These are phyloP conservation scores for Cercospora canescens DNA, from an alignment of 2,329 filamentous ascomycete genomes.

Conservation along the genomic window DNA sequence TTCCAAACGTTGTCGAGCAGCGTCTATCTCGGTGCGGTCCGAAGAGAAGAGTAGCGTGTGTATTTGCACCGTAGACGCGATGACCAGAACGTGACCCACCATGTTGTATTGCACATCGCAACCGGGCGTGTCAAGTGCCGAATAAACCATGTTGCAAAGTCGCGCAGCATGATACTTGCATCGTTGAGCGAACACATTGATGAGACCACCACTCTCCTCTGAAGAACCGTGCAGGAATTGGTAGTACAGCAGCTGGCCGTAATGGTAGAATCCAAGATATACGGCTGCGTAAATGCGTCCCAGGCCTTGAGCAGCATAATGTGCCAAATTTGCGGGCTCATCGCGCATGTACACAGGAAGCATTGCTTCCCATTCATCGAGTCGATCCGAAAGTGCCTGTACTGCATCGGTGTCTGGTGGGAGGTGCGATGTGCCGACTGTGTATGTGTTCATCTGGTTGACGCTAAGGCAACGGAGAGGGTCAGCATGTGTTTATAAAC, in stretches of 20 bases:
- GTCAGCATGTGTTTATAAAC: neutral
- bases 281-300: constrained; percentile 10
- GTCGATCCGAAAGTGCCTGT: neutral
- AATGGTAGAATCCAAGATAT: constrained; percentile 10
- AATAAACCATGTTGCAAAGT: constrained; percentile 14
- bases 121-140: constrained; percentile 9
- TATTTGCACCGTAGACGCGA: constrained; percentile 9
- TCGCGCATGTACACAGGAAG: constrained; percentile 11
- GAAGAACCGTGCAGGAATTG: constrained; percentile 10
- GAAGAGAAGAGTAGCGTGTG: constrained; percentile 9
- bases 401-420: constrained; percentile 10
- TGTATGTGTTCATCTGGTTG: constrained; percentile 9
- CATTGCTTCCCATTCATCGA: constrained; percentile 9
- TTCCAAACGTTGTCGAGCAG: constrained; percentile 8
- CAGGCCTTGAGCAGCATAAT: constrained; percentile 7
- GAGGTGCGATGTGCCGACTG: constrained; percentile 2
- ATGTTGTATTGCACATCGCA: constrained; percentile 13
- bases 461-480: neutral
- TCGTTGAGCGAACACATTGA: constrained; percentile 7
- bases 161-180: constrained; percentile 10
- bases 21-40: neutral
- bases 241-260: constrained; percentile 10
- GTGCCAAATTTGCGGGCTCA: constrained; percentile 10
- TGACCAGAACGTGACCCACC: constrained; percentile 12
- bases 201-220: constrained; percentile 4